Evolutionary conservation across 2,329 filamentous ascomycete genomes (phyloP), one percentile per base, ranked within the genome.

Genomic region (Magnaporthales sp.): DNA sequence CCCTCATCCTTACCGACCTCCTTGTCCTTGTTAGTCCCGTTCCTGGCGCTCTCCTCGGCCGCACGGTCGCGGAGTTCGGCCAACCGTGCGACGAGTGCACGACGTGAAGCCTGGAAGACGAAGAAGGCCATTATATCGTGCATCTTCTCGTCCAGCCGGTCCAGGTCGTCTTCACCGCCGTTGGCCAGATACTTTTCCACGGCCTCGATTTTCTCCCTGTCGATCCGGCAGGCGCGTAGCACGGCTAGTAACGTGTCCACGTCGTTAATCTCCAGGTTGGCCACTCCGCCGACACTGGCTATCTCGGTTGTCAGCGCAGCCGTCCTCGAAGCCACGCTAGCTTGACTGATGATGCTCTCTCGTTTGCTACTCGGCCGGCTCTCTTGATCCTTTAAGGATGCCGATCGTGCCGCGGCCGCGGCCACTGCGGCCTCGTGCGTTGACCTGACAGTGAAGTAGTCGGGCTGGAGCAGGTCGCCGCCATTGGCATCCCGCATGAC

Each of bases 41-140:
- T 9, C 30, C 8, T 26, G 30, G 58, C 66, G 26, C 73, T 72
- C 67, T 84, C 77, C 19, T 82, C 80, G 69, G 85, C 77, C 27
- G 82, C 75, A 70, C 83, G 79, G 63, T 91, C 84, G 69, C 90
- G 82, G 13, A 86, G 81, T n/a, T 85, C 79, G 71, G 87, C 88
- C 62, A 99, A 80, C 64, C 87, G 85, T 22, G 86, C 82, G 19
- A 97, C 81, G 4, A 98, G 82, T 67, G 93, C 86, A 68, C 89
- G 87, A 27, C 93, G 86, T 2, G 93, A 97, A 22, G 89, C 89
- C 76, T 98, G 94, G 75, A 97, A 99, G 24, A 99, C 83, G 73
- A 98, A 91, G 67, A 91, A 82, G 0, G 87, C 83, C 92, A 97
- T 93, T 71, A 97, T 91, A 61, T 92, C 87, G 66, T 91, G 89